phyloP scores from a whole-genome alignment of 129 eudicot species.

The Lonicera japonica region DNA sequence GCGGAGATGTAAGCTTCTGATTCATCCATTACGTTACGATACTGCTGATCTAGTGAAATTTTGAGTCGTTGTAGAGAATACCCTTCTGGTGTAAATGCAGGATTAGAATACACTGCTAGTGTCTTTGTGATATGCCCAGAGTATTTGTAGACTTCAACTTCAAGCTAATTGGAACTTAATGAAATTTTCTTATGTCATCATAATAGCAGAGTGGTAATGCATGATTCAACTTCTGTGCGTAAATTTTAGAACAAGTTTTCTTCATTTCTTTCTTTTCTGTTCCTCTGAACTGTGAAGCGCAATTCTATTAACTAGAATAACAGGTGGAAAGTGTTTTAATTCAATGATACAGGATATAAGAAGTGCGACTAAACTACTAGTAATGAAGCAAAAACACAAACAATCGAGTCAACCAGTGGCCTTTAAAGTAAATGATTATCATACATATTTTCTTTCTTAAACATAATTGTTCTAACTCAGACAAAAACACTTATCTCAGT shows the following conservation, averaged over 20 bases:
- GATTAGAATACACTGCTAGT: background rate
- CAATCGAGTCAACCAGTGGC: too few relatives aligned
- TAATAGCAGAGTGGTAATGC: background rate
- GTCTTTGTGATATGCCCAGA: background rate
- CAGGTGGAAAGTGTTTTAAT: too few relatives aligned
- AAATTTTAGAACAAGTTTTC: too few relatives aligned
- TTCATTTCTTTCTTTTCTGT: background rate
- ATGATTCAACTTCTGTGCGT: too few relatives aligned
- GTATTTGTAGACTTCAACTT: conserved; percentile 3
- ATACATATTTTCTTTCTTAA: background rate
- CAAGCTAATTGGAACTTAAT: background rate
- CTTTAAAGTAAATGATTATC: too few relatives aligned
- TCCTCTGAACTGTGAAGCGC: too few relatives aligned
- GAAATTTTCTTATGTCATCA: background rate
- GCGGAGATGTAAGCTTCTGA: conserved; percentile 6
- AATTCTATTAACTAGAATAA: too few relatives aligned
- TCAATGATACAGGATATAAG: too few relatives aligned
- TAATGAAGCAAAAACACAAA: too few relatives aligned
- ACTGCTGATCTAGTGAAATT: background rate
- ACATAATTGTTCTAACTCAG: background rate
- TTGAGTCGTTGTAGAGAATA: background rate
- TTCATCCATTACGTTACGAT: background rate
- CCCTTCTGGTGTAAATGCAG: background rate
- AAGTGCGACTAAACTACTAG: too few relatives aligned
- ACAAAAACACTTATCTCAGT: background rate